A percentile compares a stretch with the other conserved stretches of the same genome.
These are phyloP conservation scores for Pestalotiopsis sp. DNA, from an alignment of 2,329 filamentous ascomycete species.

Conservation along the genomic window DNA sequence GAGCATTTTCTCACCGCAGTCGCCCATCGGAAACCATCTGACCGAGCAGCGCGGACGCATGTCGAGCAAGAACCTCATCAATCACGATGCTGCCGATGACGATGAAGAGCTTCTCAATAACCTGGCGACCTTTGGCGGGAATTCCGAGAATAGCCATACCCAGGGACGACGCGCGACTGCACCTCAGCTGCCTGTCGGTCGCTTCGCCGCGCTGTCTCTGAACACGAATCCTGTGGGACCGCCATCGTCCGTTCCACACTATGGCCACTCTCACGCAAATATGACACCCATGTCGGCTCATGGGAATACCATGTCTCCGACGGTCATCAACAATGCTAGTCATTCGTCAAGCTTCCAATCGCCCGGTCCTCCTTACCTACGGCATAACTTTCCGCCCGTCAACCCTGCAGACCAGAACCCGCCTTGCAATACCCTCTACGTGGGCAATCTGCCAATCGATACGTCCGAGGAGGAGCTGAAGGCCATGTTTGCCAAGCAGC, in stretches of 20 bases:
- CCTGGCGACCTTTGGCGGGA: conserved; percentile 54
- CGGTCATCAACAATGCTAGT: conserved; percentile 44
- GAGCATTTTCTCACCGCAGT: conserved; percentile 70
- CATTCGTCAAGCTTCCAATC: conserved; percentile 54
- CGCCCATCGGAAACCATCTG: conserved; percentile 70
- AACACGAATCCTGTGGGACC: conserved; percentile 63
- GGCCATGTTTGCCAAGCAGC: conserved; percentile 86
- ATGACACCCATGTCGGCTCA: neutral
- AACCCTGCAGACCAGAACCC: conserved; percentile 97
- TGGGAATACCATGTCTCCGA: conserved; percentile 56
- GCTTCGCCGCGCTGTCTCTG: conserved; percentile 70
- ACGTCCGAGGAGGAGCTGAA: conserved; percentile 96
- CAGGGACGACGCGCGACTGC: conserved; percentile 68
- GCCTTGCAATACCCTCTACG: conserved; percentile 96
- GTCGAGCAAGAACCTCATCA: conserved; percentile 72
- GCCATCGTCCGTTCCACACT: conserved; percentile 50
- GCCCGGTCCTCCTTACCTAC: conserved; percentile 56
- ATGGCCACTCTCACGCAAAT: conserved; percentile 29
- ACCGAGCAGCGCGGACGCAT: conserved; percentile 55
- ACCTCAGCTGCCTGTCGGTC: conserved; percentile 68
- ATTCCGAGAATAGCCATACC: conserved; percentile 67
- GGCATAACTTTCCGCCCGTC: conserved; percentile 76
- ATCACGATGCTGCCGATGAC: conserved; percentile 65
- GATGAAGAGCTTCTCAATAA: conserved; percentile 75
- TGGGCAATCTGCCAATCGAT: conserved; percentile 92